Evolutionary conservation across 305 asterid species (phyloP).

Genomic region (Rubia peregrina): DNA sequence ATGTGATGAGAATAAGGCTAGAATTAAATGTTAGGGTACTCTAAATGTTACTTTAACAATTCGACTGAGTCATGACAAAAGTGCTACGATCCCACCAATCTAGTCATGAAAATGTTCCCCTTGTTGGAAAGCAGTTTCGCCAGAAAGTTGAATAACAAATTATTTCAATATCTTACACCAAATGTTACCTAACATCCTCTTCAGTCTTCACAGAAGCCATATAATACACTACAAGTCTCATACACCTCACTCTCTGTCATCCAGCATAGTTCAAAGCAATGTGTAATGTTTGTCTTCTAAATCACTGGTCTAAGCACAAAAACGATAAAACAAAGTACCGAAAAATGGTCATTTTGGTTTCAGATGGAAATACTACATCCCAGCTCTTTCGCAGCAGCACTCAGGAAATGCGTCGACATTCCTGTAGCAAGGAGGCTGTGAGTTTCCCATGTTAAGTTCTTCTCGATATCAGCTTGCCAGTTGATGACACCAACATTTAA

Average conservation of each 20-base stretch:
- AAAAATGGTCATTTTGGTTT: constrained; percentile 8
- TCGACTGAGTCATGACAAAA: no score
- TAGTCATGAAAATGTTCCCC: no score
- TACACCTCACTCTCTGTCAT: background rate
- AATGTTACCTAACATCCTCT: background rate
- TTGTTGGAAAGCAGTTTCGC: background rate
- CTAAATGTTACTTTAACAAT: no score
- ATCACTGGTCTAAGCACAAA: constrained; percentile 8
- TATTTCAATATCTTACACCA: background rate
- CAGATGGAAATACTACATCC: constrained; percentile 57
- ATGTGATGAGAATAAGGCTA: no score
- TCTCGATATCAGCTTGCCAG: constrained; percentile 73
- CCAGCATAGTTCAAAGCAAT: constrained; percentile 14
- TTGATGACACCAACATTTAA: constrained; percentile 37
- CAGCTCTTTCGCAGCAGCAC: constrained; percentile 77
- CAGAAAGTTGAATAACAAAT: background rate
- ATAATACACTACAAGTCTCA: background rate
- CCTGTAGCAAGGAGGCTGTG: constrained; percentile 78
- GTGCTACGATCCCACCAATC: no score
- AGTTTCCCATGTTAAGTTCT: constrained; percentile 89
- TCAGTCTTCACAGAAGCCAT: background rate
- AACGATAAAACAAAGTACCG: constrained; percentile 7
- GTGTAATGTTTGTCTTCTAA: constrained; percentile 10
- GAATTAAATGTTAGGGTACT: no score
- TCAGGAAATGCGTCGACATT: constrained; percentile 56